These are phyloP conservation scores for Aphanomyces astaci DNA, from an alignment of 352 stramenopile species.

Conservation along the genomic window DNA sequence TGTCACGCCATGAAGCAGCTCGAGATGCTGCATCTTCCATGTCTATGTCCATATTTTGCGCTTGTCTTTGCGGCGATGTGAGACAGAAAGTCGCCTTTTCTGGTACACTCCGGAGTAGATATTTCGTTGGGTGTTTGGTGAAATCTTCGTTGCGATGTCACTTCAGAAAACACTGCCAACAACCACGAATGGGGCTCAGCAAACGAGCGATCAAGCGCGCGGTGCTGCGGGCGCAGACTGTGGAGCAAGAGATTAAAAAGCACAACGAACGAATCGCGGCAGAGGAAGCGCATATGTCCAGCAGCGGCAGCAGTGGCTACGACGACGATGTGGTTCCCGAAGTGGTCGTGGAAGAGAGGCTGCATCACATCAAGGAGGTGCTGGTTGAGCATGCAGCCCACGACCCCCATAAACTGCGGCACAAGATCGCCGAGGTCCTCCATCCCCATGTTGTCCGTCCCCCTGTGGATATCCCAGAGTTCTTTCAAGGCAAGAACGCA, in stretches of 20 bases:
- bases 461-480: slow-evolving; percentile 7
- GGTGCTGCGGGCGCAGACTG: not conserved
- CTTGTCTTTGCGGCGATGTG: too few relatives aligned
- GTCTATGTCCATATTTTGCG: too few relatives aligned
- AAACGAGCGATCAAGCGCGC: not conserved
- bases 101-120: too few relatives aligned
- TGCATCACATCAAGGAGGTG: slow-evolving; percentile 11
- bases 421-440: not conserved
- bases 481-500: not conserved
- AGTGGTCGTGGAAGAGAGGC: not conserved
- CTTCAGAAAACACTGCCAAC: too few relatives aligned
- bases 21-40: too few relatives aligned
- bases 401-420: not conserved
- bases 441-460: not conserved
- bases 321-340: not conserved
- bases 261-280: not conserved
- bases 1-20: too few relatives aligned
- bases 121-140: too few relatives aligned
- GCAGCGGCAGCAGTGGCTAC: not conserved
- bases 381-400: not conserved
- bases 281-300: not conserved
- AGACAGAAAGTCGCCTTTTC: too few relatives aligned
- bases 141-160: too few relatives aligned
- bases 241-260: not conserved
- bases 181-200: not conserved